These are phyloP conservation scores for Nemania diffusa DNA, from an alignment of 2,329 filamentous ascomycete genomes.

Conservation along the genomic window DNA sequence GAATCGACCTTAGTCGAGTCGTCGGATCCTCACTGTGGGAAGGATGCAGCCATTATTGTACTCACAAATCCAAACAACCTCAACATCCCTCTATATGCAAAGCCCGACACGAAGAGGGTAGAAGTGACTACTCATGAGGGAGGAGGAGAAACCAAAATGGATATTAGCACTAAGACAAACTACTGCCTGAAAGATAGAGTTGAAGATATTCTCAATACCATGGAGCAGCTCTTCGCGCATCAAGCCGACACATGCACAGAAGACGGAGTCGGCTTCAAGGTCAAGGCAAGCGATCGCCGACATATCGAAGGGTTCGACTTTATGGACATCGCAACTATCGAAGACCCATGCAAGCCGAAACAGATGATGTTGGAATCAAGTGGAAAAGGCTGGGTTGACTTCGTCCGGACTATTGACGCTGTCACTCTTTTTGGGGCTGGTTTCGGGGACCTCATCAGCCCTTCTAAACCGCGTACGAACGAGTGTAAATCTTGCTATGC, in stretches of 20 bases:
- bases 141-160: slow-evolving; percentile 16
- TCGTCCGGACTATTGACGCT: slow-evolving; percentile 42
- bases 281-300: slow-evolving; percentile 36
- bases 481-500: background rate
- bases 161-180: slow-evolving; percentile 29
- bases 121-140: slow-evolving; percentile 30
- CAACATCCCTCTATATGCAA: background rate
- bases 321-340: slow-evolving; percentile 45
- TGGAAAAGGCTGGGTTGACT: slow-evolving; percentile 39
- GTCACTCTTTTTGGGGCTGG: slow-evolving; percentile 39
- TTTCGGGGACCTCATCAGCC: slow-evolving; percentile 38
- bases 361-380: slow-evolving; percentile 26
- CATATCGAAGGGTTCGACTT: slow-evolving; percentile 46
- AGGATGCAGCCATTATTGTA: background rate
- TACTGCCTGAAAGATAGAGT: slow-evolving; percentile 42
- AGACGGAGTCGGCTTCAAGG: slow-evolving; percentile 27
- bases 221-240: slow-evolving; percentile 47
- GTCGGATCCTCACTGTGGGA: slow-evolving; percentile 19
- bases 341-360: slow-evolving; percentile 37
- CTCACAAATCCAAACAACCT: background rate
- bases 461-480: background rate
- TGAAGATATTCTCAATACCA: slow-evolving; percentile 40
- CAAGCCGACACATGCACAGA: slow-evolving; percentile 45
- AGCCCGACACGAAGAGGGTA: slow-evolving; percentile 37
- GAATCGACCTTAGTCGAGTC: slow-evolving; percentile 15